phyloP scores from a whole-genome alignment of 2,329 filamentous ascomycete genomes.

The Fulvia fulva region DNA sequence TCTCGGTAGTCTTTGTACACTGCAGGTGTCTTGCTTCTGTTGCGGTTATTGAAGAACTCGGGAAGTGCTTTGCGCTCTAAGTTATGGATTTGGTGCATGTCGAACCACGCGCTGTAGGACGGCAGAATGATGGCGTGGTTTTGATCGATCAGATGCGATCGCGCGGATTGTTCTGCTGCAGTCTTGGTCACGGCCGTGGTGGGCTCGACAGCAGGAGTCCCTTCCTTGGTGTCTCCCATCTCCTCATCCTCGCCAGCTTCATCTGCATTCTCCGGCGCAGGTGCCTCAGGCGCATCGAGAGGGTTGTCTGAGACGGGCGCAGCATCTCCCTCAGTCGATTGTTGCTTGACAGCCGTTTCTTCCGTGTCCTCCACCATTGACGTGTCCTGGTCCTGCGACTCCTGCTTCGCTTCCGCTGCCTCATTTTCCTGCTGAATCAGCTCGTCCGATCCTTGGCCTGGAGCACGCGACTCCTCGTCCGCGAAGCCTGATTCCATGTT shows the following conservation, averaged over 20 bases:
- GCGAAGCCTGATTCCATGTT: conserved; percentile 23
- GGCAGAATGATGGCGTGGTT: conserved; percentile 94
- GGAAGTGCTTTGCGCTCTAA: conserved; percentile 93
- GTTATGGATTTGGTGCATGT: conserved; percentile 88
- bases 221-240: conserved; percentile 60
- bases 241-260: conserved; percentile 33
- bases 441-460: conserved; percentile 33
- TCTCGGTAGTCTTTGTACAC: conserved; percentile 99
- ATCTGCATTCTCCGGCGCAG: conserved; percentile 33
- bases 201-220: conserved; percentile 24
- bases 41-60: conserved; percentile 97
- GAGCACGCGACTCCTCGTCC: conserved; percentile 30
- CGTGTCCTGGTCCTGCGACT: conserved; percentile 30
- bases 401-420: conserved; percentile 27
- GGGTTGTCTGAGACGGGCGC: conserved; percentile 37
- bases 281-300: conserved; percentile 35
- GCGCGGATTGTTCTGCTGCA: conserved; percentile 76
- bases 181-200: conserved; percentile 66
- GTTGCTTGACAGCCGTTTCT: conserved; percentile 18
- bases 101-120: conserved; percentile 98
- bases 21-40: conserved; percentile 93
- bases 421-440: conserved; percentile 36
- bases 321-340: conserved; percentile 15
- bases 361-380: conserved; percentile 33
- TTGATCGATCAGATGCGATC: conserved; percentile 87